Evolutionary conservation across 495 filamentous ascomycete species (phyloP).

Genomic region (Penicillium verhagenii): DNA sequence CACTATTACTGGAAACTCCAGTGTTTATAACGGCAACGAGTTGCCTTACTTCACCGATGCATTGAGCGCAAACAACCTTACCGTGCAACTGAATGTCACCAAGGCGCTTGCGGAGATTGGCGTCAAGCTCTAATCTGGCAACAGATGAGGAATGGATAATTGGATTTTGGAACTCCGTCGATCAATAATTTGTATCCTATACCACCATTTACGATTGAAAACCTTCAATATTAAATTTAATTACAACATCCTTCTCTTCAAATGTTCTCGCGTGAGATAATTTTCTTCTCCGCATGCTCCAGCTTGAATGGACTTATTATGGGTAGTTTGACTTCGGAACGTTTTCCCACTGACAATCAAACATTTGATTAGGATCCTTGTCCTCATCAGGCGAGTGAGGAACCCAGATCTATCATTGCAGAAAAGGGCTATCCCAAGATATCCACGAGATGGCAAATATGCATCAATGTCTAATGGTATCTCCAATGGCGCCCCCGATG

Average conservation of each 20-base stretch:
- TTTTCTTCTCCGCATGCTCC: conserved; percentile 72
- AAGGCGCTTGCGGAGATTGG: neutral
- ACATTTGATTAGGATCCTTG: neutral
- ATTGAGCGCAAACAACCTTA: conserved; percentile 38
- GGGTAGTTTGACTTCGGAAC: conserved; percentile 71
- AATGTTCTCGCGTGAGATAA: conserved; percentile 75
- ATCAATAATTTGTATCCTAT: neutral
- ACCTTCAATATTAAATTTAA: conserved; percentile 81
- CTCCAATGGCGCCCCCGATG: neutral
- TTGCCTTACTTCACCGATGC: conserved; percentile 62
- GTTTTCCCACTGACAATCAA: conserved; percentile 62
- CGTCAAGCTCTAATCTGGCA: neutral
- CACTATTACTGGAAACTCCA: conserved; percentile 55
- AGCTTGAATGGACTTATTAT: conserved; percentile 70
- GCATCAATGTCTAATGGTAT: neutral
- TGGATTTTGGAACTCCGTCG: neutral
- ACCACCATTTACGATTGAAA: conserved; percentile 6
- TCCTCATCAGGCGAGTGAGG: neutral
- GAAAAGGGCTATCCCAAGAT: neutral
- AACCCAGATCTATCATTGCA: neutral
- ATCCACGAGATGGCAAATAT: neutral
- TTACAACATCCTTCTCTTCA: conserved; percentile 72
- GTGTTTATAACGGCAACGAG: conserved; percentile 56
- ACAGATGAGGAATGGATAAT: neutral
- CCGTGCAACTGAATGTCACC: conserved; percentile 40